Evolutionary conservation across 306 rosid genomes (phyloP).

Genomic region (Castanea mollissima): DNA sequence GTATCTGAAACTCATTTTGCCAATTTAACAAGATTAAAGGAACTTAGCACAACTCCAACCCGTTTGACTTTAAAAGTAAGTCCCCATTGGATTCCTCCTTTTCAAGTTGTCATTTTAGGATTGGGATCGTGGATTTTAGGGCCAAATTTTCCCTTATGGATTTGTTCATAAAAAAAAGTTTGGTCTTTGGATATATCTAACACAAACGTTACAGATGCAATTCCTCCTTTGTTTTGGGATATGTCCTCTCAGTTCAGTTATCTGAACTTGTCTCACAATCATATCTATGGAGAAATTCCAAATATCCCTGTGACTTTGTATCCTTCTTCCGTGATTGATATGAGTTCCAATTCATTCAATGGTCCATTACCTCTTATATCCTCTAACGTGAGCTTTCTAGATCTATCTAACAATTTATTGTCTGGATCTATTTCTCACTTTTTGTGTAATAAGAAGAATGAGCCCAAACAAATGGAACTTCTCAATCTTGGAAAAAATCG

Average conservation of each 20-base stretch:
- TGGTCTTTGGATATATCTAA: background rate
- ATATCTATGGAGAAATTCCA: constrained; percentile 17
- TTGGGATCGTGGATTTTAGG: constrained; percentile 14
- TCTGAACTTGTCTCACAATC: constrained; percentile 17
- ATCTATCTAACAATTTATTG: constrained; percentile 26
- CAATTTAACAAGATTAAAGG: background rate
- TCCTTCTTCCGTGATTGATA: background rate
- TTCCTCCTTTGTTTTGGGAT: constrained; percentile 16
- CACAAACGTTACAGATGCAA: background rate
- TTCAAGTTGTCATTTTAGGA: accelerated
- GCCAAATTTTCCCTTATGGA: constrained; percentile 30
- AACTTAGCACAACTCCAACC: background rate
- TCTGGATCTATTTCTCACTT: background rate
- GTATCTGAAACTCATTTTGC: constrained; percentile 18
- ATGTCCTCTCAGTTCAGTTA: accelerated
- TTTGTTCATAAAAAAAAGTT: constrained; percentile 6
- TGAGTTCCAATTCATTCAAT: constrained; percentile 21
- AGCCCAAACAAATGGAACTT: accelerated
- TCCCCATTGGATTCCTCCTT: constrained; percentile 18
- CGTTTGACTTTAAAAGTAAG: background rate
- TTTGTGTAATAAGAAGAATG: background rate
- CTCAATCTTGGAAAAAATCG: constrained; percentile 19
- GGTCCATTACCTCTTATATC: constrained; percentile 23
- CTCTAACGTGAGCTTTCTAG: accelerated
- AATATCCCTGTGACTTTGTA: background rate